phyloP scores from a whole-genome alignment of 805 yeast genomes.

The Metschnikowia similis region DNA sequence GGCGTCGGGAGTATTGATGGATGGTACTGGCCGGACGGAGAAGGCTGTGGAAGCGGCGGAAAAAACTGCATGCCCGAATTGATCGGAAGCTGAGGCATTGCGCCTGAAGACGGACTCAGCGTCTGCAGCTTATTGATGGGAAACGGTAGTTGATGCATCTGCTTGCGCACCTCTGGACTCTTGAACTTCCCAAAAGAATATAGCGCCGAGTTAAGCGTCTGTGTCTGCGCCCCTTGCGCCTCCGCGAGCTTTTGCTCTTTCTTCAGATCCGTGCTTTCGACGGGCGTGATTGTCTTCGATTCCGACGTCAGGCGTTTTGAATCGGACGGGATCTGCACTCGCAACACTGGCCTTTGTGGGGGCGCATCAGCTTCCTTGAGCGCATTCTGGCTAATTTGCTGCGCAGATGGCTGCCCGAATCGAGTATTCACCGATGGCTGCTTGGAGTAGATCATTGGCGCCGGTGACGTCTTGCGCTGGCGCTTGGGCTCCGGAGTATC shows the following conservation, averaged over 20 bases:
- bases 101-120: slow-evolving; percentile 35
- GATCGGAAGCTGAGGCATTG: slow-evolving; percentile 36
- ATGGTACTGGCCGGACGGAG: slow-evolving; percentile 20
- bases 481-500: slow-evolving; percentile 35
- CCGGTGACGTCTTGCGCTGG: slow-evolving; percentile 11
- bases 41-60: slow-evolving; percentile 29
- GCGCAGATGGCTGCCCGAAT: slow-evolving; percentile 8
- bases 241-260: slow-evolving; percentile 6
- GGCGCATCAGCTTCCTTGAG: slow-evolving; percentile 11
- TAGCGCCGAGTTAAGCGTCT: slow-evolving; percentile 8
- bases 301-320: slow-evolving; percentile 29
- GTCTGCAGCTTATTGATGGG: slow-evolving; percentile 39
- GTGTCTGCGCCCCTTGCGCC: slow-evolving; percentile 7
- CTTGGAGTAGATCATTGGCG: slow-evolving; percentile 11
- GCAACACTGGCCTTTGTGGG: slow-evolving; percentile 49
- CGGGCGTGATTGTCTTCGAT: slow-evolving; percentile 38
- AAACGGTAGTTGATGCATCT: slow-evolving; percentile 25
- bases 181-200: slow-evolving; percentile 15
- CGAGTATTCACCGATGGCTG: slow-evolving; percentile 11
- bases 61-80: slow-evolving; percentile 16
- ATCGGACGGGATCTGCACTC: slow-evolving; percentile 63
- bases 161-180: slow-evolving; percentile 15
- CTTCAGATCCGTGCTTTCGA: slow-evolving; percentile 21
- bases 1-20: slow-evolving; percentile 27
- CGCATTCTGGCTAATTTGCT: neutral